Base-by-base conservation (phyloP, 208 protist genomes). In the Borovskyia barvae region DNA sequence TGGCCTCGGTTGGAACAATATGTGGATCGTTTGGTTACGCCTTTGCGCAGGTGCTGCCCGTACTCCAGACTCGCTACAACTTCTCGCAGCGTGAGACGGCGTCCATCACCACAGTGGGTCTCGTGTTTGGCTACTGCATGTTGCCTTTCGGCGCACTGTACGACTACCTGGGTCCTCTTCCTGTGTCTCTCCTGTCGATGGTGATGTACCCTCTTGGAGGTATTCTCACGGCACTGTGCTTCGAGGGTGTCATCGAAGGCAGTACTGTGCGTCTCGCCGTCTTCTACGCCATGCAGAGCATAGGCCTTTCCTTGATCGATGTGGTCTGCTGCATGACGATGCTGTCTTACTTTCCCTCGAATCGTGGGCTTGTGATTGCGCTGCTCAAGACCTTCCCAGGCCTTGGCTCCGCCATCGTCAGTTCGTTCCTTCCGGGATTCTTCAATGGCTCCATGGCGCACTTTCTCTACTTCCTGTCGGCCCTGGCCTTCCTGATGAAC, bases 301-400 rank as follows among this genome's bases (percentile, higher is more conserved):
- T 78, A 36, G 69, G 53, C 57, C 55, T 43, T 4, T 53, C 63
- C 26, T 49, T 74, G 26, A 72, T 76, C 29, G 81, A 88, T 54
- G 42, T 84, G 4, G 61, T 52, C 19, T 50, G 37, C 40, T 66
- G 62, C 22, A 72, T 85, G 74, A 82, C 77, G 19, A 46, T 84
- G 40, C 42, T 82, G 20, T 72, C 66, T n/a, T 51, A 77, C 65
- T 88, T 88, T 58, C 81, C 81, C 17, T 53, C 65, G 14, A 57
- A 70, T 48, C 50, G 61, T 11, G 81, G 81, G 19, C 19, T 62
- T 15, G 74, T 82, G 20, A 68, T 85, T 20, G 72, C 75, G n/a
- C 47, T 88, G 24, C 70, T 82, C 39, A 88, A 88, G 65, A 80
- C 74, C n/a, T 78, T 81, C 62, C 51, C 69, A 7, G 81, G 81